These are phyloP conservation scores for Rutstroemia sp. DNA, from an alignment of 2,329 filamentous ascomycete species.

Conservation along the genomic window DNA sequence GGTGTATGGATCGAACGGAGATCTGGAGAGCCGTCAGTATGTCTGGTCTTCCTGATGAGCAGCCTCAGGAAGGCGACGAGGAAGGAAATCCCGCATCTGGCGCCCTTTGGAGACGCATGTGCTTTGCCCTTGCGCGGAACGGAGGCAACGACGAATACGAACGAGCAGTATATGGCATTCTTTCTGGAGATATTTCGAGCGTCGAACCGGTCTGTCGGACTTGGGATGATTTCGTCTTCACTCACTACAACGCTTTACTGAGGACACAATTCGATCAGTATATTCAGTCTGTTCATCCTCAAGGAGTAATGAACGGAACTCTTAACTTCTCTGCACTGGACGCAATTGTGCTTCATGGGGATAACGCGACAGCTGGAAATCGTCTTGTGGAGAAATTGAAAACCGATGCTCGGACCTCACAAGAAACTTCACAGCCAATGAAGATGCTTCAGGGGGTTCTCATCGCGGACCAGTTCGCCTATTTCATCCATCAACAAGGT, in stretches of 20 bases:
- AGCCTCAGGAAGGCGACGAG: constrained; percentile 37
- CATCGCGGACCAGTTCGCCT: constrained; percentile 54
- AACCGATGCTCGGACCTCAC: constrained; percentile 44
- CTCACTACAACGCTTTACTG: constrained; percentile 79
- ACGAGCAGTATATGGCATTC: constrained; percentile 78
- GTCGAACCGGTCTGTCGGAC: constrained; percentile 69
- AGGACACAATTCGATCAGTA: constrained; percentile 73
- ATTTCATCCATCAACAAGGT: constrained; percentile 53
- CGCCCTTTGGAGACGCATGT: constrained; percentile 71
- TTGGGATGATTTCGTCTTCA: constrained; percentile 85
- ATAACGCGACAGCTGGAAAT: constrained; percentile 43
- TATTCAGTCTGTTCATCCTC: constrained; percentile 47
- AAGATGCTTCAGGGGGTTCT: constrained; percentile 73
- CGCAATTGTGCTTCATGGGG: constrained; percentile 54
- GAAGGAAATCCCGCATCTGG: constrained; percentile 40
- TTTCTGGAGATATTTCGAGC: constrained; percentile 76
- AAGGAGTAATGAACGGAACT: constrained; percentile 45
- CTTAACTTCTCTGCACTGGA: constrained; percentile 57
- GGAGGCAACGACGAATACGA: constrained; percentile 70
- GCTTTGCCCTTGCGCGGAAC: constrained; percentile 62
- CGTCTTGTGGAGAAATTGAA: constrained; percentile 56
- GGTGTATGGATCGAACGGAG: constrained; percentile 80
- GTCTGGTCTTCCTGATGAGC: constrained; percentile 59
- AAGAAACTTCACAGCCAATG: constrained; percentile 56
- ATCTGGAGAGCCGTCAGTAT: constrained; percentile 83